These are phyloP conservation scores for Micractinium sp. DNA, from an alignment of 139 green algal species.

Conservation along the genomic window DNA sequence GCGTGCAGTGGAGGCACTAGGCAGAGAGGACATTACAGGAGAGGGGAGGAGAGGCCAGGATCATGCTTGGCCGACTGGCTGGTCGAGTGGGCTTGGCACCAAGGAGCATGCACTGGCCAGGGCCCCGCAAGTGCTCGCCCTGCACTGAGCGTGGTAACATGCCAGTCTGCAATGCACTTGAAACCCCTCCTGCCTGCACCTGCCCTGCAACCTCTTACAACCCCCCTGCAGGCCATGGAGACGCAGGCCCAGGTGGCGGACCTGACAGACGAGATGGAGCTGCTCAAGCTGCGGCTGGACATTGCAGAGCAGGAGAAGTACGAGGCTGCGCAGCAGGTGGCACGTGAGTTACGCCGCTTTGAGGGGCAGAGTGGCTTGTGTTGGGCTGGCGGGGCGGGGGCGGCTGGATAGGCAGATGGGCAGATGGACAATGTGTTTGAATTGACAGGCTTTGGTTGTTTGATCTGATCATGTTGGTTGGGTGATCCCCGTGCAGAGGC, in stretches of 20 bases:
- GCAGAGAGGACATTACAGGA: too few relatives aligned
- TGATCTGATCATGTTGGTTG: too few relatives aligned
- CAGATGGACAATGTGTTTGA: too few relatives aligned
- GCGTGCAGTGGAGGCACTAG: too few relatives aligned
- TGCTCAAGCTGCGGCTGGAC: constrained; percentile 76
- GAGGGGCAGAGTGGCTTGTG: background rate
- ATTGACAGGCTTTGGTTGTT: too few relatives aligned
- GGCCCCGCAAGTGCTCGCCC: background rate
- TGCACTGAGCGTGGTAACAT: too few relatives aligned
- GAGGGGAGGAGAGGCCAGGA: too few relatives aligned
- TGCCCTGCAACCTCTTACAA: too few relatives aligned
- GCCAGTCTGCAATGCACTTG: too few relatives aligned
- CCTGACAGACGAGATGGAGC: constrained; percentile 69
- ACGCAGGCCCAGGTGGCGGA: constrained; percentile 56
- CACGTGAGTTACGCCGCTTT: constrained; percentile 21
- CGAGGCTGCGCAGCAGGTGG: constrained; percentile 60
- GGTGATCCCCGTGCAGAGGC: background rate
- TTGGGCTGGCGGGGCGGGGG: too few relatives aligned
- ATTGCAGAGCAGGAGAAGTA: constrained; percentile 68
- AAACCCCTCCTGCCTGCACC: background rate
- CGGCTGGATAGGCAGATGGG: too few relatives aligned
- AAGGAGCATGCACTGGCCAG: background rate
- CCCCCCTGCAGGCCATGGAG: constrained; percentile 58
- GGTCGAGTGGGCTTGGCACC: background rate
- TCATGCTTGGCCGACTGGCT: background rate